A percentile compares a stretch with the other conserved stretches of the same genome.
Conservation (phyloP, 441 rosid genomes). For the Isatis lusitanica region DNA sequence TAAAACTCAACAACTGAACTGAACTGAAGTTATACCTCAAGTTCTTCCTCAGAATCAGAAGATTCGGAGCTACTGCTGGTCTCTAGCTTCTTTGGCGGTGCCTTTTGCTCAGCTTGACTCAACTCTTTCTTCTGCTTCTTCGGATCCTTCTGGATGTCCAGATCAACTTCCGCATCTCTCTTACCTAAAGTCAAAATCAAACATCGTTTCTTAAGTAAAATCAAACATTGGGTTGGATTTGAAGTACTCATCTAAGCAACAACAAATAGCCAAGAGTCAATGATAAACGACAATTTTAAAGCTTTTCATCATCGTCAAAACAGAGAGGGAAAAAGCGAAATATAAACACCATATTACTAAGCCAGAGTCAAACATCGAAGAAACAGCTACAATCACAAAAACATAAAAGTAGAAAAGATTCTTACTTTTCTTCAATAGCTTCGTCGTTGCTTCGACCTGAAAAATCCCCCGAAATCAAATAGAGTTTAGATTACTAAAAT, state of each 20-base stretch:
- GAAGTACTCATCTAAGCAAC: background rate
- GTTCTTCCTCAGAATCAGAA: constrained; percentile 16
- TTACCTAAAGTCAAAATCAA: constrained; percentile 44
- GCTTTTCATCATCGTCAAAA: background rate
- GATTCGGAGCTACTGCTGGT: constrained; percentile 2
- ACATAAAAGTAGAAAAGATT: background rate
- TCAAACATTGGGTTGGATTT: background rate
- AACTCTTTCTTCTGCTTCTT: constrained; percentile 68
- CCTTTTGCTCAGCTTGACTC: constrained; percentile 38
- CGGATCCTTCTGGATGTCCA: constrained; percentile 42
- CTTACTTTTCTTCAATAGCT: constrained; percentile 58
- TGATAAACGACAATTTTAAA: too few relatives aligned
- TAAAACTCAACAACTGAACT: too few relatives aligned
- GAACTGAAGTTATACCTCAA: constrained; percentile 14
- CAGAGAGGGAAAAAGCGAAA: background rate
- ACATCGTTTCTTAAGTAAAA: background rate
- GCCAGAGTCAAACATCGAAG: background rate
- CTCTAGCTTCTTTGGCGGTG: constrained; percentile 38
- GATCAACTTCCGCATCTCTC: constrained; percentile 59
- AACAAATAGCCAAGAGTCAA: background rate
- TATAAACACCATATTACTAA: too few relatives aligned
- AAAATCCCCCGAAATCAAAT: background rate
- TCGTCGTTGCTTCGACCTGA: constrained; percentile 52
- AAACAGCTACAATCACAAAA: background rate
- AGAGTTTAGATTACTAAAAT: background rate